Evolutionary conservation across 148 eudicot species (phyloP), one percentile per base, ranked within the genome.

Genomic region (Chenopodium suecicum): DNA sequence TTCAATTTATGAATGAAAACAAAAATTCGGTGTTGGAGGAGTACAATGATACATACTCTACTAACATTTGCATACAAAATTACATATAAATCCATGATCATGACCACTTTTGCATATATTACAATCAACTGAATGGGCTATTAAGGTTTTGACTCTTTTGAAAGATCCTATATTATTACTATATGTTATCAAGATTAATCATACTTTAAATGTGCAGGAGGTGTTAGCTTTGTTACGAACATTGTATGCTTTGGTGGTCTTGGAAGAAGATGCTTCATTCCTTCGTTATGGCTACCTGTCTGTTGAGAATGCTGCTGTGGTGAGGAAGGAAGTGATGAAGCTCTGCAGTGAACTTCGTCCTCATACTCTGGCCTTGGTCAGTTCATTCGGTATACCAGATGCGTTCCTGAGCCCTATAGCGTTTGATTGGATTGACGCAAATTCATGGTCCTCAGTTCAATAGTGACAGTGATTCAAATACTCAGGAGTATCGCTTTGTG

Each of bases 221-320:
- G 79, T 91, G 60, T 80, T 96, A 82, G 86, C 88, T 69, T 85
- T 94, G 20, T 25, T 96, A 83, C 87, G 98, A 85, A 84, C 94
- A 48, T 72, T 94, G 85, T 96, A 92, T 78, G 94, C 89, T 19
- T 34, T 91, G 82, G 86, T 89, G 74, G 83, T 86, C 69, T 34
- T 95, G 86, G 99, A 95, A 73, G 99, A 95, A 91, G 99, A 95
- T 76, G 82, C 91, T 60, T 86, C 97, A 10, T 95, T 95, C 89
- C 98, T 95, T 20, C 93, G 97, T 12, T 96, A 94, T 23, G 99
- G 99, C 4, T 89, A 87, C 84, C 70, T 96, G 32, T 84, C 97
- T 52, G 83, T 79, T 9, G 95, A 87, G 70, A 88, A 90, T 80
- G 97, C 94, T 76, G 92, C 90, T 41, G 82, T 75, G 13, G 91